Evolutionary conservation across 768 basidiomycete species (phyloP), one percentile per base, ranked within the genome.

Genomic region (Hygrocybe coccinea): DNA sequence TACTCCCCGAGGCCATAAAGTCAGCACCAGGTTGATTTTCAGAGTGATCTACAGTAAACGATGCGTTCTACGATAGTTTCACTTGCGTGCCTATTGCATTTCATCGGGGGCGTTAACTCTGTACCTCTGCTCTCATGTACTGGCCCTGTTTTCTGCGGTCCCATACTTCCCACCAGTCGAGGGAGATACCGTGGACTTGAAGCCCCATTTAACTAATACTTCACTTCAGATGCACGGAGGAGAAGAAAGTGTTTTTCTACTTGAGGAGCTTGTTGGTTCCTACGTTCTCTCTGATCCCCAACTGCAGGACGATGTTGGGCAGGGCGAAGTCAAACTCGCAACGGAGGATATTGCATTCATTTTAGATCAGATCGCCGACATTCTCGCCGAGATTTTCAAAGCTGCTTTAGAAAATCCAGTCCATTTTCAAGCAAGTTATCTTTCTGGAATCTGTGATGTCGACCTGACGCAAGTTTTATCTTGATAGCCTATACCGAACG

Each of bases 141-240:
- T 99, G 17, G 93, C 94, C 3, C 74, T 99, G 2, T 98, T 98
- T 70, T 89, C 95, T 2, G 76, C 86, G 1, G 76, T 78, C 7
- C 82, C 88, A 1, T 98, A 95, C 66, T 56, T 63, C 0, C 38
- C 65, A 0, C 89, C 89, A 1, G 60, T 46, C 25, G 67, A 63
- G 1, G 63, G 64, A 39, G 61, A 62, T 21, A 37, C 60, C 1
- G 58, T 82, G 12, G 78, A 89, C 65, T 78, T 97, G 12, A 62
- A 72, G 6, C 79, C 87, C 2, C 95, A 97, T 71, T 76, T 97
- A 17, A 97, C 95, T 44, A 99, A 97, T 65, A 95, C 95, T 0
- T 92, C 88, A 17, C 75, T 97, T 12, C 95, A 97, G 68, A 76
- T 69, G 2, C 76, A 83, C 17, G 71, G 69, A 19, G 84, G 85